Base-by-base conservation (phyloP, 495 filamentous ascomycete species). In the Durotheca rogersii region DNA sequence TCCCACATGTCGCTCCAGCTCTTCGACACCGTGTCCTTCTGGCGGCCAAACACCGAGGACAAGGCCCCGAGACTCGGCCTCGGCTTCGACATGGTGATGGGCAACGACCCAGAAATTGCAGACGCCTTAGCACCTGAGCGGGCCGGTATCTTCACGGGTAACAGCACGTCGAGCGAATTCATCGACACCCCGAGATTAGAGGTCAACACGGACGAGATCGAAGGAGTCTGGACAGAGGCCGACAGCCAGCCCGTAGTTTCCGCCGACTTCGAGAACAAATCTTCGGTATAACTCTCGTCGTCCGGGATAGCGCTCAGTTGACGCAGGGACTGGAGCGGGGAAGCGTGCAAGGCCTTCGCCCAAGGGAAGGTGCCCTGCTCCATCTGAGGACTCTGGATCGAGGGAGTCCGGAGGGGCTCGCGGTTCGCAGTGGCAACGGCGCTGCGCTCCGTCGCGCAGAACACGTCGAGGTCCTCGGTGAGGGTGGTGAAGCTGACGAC, bases 1-100 rank as follows among this genome's bases (percentile, higher is more conserved):
- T 96, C 90, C 85, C 88, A 96, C 56, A 96, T 76, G 69, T 96
- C 90, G 58, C 89, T 93, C 90, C 90, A 96, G 76, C 90, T 96
- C 82, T 96, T 95, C 19, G 90, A 93, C 7, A 90, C 86, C 14
- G 80, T 71, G 2, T 86, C 80, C 53, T 79, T 79, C 64, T 86
- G 81, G 64, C 82, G 84, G 18, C 87, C 87, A 63, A 93, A 92
- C 15, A 92, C 80, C 53, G 84, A 78, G 3, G 88, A 82, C 73
- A 94, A 80, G 4, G 59, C 46, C 30, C 42, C 57, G 9, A 61
- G 30, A 19, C 81, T 81, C 3, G 83, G 80, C 47, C 81, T 82
- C 3, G 68, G 67, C 57, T 80, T 79, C 32, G 83, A 76, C 76
- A 81, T 77, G 58, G 77, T 82, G 54, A 83, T 86, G 35, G 90